Base-by-base conservation (phyloP, 495 filamentous ascomycete species). In the Clohesyomyces aquaticus region DNA sequence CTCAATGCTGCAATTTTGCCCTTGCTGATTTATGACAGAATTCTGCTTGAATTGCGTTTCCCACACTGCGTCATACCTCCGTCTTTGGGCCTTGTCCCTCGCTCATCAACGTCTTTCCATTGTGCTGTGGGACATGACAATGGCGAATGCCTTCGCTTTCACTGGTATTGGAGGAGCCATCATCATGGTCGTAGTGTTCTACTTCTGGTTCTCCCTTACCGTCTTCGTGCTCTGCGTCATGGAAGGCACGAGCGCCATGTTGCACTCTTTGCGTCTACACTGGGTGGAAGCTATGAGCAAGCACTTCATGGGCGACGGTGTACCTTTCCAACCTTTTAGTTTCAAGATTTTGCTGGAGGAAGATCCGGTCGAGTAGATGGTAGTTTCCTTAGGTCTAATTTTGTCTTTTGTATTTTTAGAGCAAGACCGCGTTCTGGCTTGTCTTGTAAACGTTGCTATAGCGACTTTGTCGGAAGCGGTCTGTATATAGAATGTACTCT, bases 281-380 rank as follows among this genome's bases (percentile, higher is more conserved):
- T 99, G 94, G 94, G 94, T 99, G 60, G 94, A 99, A 75, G 92
- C 94, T n/a, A 97, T 98, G 86, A 94, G 91, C 78, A 98, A 98
- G 78, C 96, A 97, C 80, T 96, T 97, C 79, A 88, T 97, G 74
- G 96, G 96, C 64, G 92, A 92, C 56, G 94, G 94, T 45, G 72
- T 94, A 73, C 80, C 92, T 38, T 98, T 99, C 77, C 80, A 88
- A 69, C 94, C 94, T 9, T 98, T 98, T 75, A 92, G 88, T 71
- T 98, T 98, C 74, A 87, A 87, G 79, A 80, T 85, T 19, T 76
- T 97, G 65, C 76, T 98, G 59, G 94, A 98, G 75, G 91, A 96
- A 74, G 90, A 93, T 57, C 80, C 83, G 46, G 78, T 82, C 28
- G 84, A 87, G 60, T 83, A 76, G 69, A n/a, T 67, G 23, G 28